A percentile compares a stretch with the other conserved stretches of the same genome.
Evolutionary conservation across 1,139 yeast genomes (phyloP).

Genomic region (Casaregolazyma suthepensis): DNA sequence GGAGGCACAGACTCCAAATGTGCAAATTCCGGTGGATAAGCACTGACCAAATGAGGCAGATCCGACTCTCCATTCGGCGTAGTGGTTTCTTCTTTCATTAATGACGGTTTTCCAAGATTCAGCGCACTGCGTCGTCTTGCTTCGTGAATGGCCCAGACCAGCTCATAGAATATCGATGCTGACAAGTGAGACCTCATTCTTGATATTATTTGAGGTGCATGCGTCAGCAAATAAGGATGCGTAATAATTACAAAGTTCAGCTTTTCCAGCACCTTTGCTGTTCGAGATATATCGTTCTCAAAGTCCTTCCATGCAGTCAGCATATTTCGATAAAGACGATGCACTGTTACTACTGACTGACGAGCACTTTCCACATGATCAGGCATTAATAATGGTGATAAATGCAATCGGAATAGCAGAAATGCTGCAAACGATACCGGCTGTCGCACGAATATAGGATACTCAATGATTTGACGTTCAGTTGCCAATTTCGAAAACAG

Average conservation of each 20-base stretch:
- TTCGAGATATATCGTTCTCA: conserved; percentile 84
- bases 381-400: conserved; percentile 69
- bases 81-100: conserved; percentile 10
- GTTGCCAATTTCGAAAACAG: conserved; percentile 68
- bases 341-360: conserved; percentile 90
- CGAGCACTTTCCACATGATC: conserved; percentile 83
- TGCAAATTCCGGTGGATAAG: conserved; percentile 22
- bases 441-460: conserved; percentile 83
- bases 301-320: conserved; percentile 88
- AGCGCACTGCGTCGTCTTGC: conserved; percentile 57
- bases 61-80: conserved; percentile 17
- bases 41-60: conserved; percentile 27
- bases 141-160: conserved; percentile 93
- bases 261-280: conserved; percentile 89
- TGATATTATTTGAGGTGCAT: conserved; percentile 66
- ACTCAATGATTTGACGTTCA: conserved; percentile 62
- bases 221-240: conserved; percentile 74
- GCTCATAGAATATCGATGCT: conserved; percentile 84
- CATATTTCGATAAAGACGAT: conserved; percentile 78
- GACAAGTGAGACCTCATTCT: conserved; percentile 91
- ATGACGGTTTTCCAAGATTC: conserved; percentile 25
- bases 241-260: conserved; percentile 81
- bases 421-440: conserved; percentile 78
- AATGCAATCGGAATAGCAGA: conserved; percentile 71
- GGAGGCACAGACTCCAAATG: conserved; percentile 42